Base-by-base conservation (phyloP, 164 flowering plant species). In the Vitis cinerea region DNA sequence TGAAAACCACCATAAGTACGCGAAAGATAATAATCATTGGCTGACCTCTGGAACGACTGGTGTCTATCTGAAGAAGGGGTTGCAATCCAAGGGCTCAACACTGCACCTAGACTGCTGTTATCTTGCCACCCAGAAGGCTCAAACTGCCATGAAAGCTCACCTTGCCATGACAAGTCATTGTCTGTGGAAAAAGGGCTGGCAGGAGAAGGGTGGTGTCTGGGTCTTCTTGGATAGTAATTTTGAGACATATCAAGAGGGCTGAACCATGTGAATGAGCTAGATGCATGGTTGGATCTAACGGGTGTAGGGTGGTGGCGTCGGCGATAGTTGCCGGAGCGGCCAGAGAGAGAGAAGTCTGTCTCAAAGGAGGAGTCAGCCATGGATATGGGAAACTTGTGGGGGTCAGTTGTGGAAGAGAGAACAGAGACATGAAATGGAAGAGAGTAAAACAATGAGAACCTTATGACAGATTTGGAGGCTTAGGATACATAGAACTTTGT, bases 61-160 rank as follows among this genome's bases (percentile, higher is more conserved):
- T 75, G 62, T 9, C 59, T 63, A 19, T 17, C 27, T 9, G 79
- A 11, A 8, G 80, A 54, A 15, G 78, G 48, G 31, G 83, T 0
- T 0, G 77, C 64, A n/a, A 79, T 17, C 89, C 90, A 85, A 10
- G 92, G 95, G 58, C 86, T 81, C 0, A 90, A 67, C 0, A 87
- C 91, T 1, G 85, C 81, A 19, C 89, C 85, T 15, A 90, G 81
- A 64, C 64, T 75, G 27, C 72, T 63, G 23, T 57, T 62, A 0
- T 84, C 85, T 4, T 68, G 79, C 80, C 80, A 85, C 13, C 87
- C 84, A 0, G 83, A 71, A 0, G 92, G 88, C 65, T 84, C 83
- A 66, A 88, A 83, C 63, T 84, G 84, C 93, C 93, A 88, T 2
- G 93, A 90, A 57, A 90, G 62, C 70, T 90, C 95, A 9, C 79